These are phyloP conservation scores for Candolleomyces eurysporus DNA, from an alignment of 768 basidiomycete species.

Conservation along the genomic window DNA sequence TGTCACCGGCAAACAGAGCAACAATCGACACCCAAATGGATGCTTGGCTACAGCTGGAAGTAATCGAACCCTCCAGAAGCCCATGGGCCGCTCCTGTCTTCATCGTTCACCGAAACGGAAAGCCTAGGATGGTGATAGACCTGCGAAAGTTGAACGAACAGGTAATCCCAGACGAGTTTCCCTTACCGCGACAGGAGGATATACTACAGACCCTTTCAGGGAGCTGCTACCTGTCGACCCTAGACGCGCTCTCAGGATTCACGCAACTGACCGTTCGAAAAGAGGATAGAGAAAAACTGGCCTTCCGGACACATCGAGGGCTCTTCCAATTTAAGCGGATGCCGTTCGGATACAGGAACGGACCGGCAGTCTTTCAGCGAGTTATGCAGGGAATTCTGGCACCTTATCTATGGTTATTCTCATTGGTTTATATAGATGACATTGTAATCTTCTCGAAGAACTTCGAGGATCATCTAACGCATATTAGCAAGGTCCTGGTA, in stretches of 20 bases:
- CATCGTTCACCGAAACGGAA: too few species aligned
- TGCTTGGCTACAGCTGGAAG: slow-evolving; percentile 29
- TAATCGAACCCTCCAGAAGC: slow-evolving; percentile 37
- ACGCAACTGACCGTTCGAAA: slow-evolving; percentile 27
- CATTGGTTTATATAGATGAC: slow-evolving; percentile 42
- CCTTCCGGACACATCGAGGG: slow-evolving; percentile 38
- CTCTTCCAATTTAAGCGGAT: slow-evolving; percentile 39
- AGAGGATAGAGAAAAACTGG: slow-evolving; percentile 29
- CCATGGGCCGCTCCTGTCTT: slow-evolving; percentile 12
- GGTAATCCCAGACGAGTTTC: slow-evolving; percentile 15
- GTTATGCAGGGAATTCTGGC: slow-evolving; percentile 37
- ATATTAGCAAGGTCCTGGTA: slow-evolving; percentile 26
- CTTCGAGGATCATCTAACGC: slow-evolving; percentile 27
- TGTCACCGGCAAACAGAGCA: slow-evolving; percentile 12
- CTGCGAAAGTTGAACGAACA: too few species aligned
- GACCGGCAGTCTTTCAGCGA: slow-evolving; percentile 40
- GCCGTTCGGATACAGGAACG: slow-evolving; percentile 37
- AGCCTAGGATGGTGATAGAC: too few species aligned
- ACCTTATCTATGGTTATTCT: slow-evolving; percentile 36
- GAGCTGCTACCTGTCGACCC: slow-evolving; percentile 26
- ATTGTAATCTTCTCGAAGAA: slow-evolving; percentile 32
- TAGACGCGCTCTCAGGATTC: slow-evolving; percentile 31
- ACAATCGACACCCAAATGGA: slow-evolving; percentile 26
- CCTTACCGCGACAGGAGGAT: slow-evolving; percentile 17
- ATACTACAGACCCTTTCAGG: slow-evolving; percentile 28